Evolutionary conservation across 2,329 filamentous ascomycete genomes (phyloP), one percentile per base, ranked within the genome.

Genomic region (Fusarium nurragi): DNA sequence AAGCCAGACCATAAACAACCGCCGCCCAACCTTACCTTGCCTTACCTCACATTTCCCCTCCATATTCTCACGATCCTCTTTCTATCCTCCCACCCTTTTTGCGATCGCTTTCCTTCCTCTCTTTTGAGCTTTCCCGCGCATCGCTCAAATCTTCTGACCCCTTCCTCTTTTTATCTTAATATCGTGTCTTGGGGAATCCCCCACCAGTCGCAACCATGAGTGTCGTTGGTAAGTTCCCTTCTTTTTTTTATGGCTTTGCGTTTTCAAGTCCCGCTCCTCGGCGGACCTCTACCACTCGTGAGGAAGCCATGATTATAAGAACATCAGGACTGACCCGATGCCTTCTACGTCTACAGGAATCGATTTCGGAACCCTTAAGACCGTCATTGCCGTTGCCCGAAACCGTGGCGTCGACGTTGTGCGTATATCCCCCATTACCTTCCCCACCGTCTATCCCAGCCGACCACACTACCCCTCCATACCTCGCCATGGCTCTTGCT

Each of bases 351-450:
- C 54, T 48, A n/a, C 52, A 87, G 93, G 93, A 81, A 88, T 97
- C 81, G 94, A 98, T 87, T 90, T 98, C 83, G 94, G 94, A 84
- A 93, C 93, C 72, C 89, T 97, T 79, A 97, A 96, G 87, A 97
- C 94, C 78, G 94, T 97, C 77, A 91, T 98, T 81, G 94, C 94
- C 78, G 94, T 98, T 80, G 95, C 95, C 77, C 89, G 95, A 80
- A 98, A 98, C 82, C 94, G 96, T 79, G 95, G 95, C 83, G 95
- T 99, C 80, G 95, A 99, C 85, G 95, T 99, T 79, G 93, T 97
- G 87, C 77, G 93, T 95, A 77, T 71, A 68, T 63, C 59, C 65
- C 60, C 47, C n/a, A 46, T 47, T 54, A 44, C 34, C 38, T 26
- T 54, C 50, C 36, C 58, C 55, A 28, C 50, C 54, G 52, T 57